These are phyloP conservation scores for Heliamphora exappendiculata DNA, from an alignment of 148 eudicot species.

Conservation along the genomic window DNA sequence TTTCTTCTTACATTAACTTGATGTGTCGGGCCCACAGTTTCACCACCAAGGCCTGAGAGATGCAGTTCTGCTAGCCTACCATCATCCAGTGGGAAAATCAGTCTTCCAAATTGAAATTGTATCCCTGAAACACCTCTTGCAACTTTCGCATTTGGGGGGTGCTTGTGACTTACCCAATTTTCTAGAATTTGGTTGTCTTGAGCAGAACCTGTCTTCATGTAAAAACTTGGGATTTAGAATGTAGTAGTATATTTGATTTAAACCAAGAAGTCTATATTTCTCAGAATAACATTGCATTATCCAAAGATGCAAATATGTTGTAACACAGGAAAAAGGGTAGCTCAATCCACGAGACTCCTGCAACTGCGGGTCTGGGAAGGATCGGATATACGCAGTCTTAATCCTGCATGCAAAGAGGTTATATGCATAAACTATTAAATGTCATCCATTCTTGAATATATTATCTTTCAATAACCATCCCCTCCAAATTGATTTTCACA, in stretches of 20 bases:
- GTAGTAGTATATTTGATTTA: neutral
- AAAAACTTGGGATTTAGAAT: neutral
- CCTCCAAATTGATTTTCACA: no score
- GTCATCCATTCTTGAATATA: no score
- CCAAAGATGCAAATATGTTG: neutral
- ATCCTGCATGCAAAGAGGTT: no score
- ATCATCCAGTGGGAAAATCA: conserved; percentile 61
- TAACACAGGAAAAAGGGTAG: neutral
- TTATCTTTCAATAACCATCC: no score
- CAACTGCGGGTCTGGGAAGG: no score
- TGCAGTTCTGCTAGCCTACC: conserved; percentile 82
- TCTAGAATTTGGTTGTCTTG: conserved; percentile 27
- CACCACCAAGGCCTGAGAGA: conserved; percentile 67
- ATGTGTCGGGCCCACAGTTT: conserved; percentile 42
- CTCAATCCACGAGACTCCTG: no score
- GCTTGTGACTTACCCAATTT: conserved; percentile 57
- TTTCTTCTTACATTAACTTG: conserved; percentile 39
- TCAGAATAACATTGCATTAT: neutral
- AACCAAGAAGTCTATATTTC: neutral
- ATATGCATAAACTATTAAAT: no score
- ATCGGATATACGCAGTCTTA: no score
- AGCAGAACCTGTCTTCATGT: conserved; percentile 28
- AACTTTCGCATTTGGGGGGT: conserved; percentile 56
- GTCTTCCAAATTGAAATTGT: conserved; percentile 52
- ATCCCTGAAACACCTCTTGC: conserved; percentile 64